Conservation (phyloP, 106 monocot species). For the Dendrobium nobile region DNA sequence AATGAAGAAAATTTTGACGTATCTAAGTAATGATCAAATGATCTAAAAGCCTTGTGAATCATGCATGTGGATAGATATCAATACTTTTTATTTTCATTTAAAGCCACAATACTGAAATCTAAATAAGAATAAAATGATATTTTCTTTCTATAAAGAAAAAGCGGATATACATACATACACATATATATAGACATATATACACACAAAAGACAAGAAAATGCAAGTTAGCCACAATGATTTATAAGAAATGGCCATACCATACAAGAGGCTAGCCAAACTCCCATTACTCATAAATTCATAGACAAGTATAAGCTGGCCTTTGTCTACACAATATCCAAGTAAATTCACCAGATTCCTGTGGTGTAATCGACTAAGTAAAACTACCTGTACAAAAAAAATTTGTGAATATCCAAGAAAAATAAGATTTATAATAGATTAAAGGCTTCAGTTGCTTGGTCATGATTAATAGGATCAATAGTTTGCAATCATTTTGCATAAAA, state of each 20-base stretch:
- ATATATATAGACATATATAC: background rate
- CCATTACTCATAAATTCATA: conserved; percentile 99
- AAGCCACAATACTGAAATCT: too few species aligned
- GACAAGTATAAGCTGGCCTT: conserved; percentile 73
- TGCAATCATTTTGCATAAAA: background rate
- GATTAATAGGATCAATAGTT: background rate
- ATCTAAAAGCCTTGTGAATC: too few species aligned
- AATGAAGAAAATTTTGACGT: too few species aligned
- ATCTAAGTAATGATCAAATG: too few species aligned
- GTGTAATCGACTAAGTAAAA: conserved; percentile 80
- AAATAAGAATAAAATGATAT: too few species aligned
- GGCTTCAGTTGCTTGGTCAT: background rate
- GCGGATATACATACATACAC: too few species aligned
- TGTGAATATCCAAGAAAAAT: background rate
- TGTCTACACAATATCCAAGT: conserved; percentile 91
- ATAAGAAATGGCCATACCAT: conserved; percentile 35
- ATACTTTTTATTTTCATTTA: too few species aligned
- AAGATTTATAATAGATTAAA: background rate
- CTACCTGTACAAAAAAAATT: conserved; percentile 32
- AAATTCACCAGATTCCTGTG: conserved; percentile 97
- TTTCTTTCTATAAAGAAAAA: too few species aligned
- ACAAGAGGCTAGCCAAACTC: conserved; percentile 77
- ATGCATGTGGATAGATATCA: too few species aligned
- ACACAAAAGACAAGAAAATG: background rate
- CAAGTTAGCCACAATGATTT: conserved; percentile 3